Evolutionary conservation across 495 filamentous ascomycete genomes (phyloP).

Genomic region (Penicillium pancosmium): DNA sequence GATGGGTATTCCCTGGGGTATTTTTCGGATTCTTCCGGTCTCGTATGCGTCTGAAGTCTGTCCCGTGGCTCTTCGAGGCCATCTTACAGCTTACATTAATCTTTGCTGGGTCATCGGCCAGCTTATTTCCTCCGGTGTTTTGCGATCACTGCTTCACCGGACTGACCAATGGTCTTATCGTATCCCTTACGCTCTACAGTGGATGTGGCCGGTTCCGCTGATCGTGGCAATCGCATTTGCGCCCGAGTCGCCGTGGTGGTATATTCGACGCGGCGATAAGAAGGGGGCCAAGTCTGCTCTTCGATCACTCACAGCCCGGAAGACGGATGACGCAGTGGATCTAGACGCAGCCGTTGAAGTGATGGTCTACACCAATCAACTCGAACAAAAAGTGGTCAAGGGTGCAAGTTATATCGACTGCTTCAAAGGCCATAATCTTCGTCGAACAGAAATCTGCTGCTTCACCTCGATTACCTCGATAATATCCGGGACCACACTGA

Average conservation of each 20-base stretch:
- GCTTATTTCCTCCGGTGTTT: conserved; percentile 68
- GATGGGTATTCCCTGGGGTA: conserved; percentile 76
- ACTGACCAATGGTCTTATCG: conserved; percentile 64
- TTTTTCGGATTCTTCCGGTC: conserved; percentile 75
- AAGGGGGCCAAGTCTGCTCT: conserved; percentile 68
- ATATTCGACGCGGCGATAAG: conserved; percentile 66
- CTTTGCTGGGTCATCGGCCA: conserved; percentile 80
- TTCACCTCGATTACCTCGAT: conserved; percentile 48
- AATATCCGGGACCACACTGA: conserved; percentile 16
- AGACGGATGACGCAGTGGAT: conserved; percentile 61
- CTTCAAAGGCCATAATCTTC: conserved; percentile 70
- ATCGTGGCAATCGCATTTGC: conserved; percentile 68
- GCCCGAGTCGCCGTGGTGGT: conserved; percentile 82
- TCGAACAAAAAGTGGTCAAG: conserved; percentile 65
- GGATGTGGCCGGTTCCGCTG: conserved; percentile 78
- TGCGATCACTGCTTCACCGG: conserved; percentile 45
- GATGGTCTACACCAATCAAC: conserved; percentile 78
- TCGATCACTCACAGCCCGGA: conserved; percentile 60
- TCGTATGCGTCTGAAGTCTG: conserved; percentile 83
- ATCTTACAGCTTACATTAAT: conserved; percentile 77
- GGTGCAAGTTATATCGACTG: conserved; percentile 70
- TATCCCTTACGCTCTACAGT: conserved; percentile 72
- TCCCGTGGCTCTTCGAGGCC: conserved; percentile 68
- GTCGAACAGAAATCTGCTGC: conserved; percentile 74
- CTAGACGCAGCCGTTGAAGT: conserved; percentile 73